Evolutionary conservation across 306 rosid genomes (phyloP).

Genomic region (Corylus heterophylla): DNA sequence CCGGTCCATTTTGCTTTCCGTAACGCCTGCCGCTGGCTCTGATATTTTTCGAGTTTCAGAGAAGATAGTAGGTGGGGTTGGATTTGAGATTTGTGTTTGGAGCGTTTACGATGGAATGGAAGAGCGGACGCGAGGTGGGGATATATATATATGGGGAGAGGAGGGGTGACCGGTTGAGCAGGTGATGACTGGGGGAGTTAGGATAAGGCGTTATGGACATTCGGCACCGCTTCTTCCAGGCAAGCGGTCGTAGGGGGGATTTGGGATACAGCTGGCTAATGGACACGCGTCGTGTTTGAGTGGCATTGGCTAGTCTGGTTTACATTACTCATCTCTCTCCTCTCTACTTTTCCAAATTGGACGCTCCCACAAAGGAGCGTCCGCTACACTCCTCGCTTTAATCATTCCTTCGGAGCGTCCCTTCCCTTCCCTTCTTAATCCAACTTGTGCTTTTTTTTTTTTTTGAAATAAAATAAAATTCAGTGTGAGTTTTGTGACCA

Average conservation of each 20-base stretch:
- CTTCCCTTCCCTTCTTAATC: not conserved
- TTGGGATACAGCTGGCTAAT: slow-evolving; percentile 88
- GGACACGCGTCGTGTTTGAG: slow-evolving; percentile 77
- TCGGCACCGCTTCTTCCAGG: slow-evolving; percentile 64
- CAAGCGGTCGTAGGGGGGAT: slow-evolving; percentile 60
- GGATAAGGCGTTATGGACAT: slow-evolving; percentile 37
- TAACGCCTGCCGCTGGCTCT: not conserved
- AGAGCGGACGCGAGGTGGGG: slow-evolving; percentile 13
- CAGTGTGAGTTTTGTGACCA: too few relatives aligned
- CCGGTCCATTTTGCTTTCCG: slow-evolving; percentile 75
- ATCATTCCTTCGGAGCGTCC: not conserved
- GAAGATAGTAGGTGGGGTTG: not conserved
- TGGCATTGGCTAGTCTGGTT: slow-evolving; percentile 24
- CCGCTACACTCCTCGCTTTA: slow-evolving; percentile 18
- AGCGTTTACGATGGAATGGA: not conserved
- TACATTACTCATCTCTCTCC: slow-evolving; percentile 34
- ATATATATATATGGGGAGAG: slow-evolving; percentile 39
- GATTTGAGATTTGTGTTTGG: not conserved
- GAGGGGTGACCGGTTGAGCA: slow-evolving; percentile 62
- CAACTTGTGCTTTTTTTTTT: too few relatives aligned
- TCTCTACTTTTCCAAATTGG: not conserved
- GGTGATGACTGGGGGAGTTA: slow-evolving; percentile 48
- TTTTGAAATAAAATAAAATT: too few relatives aligned
- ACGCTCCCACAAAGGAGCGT: slow-evolving; percentile 39
- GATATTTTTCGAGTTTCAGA: not conserved